Base-by-base conservation (phyloP, 2,329 filamentous ascomycete genomes). In the Xylaria sp. region DNA sequence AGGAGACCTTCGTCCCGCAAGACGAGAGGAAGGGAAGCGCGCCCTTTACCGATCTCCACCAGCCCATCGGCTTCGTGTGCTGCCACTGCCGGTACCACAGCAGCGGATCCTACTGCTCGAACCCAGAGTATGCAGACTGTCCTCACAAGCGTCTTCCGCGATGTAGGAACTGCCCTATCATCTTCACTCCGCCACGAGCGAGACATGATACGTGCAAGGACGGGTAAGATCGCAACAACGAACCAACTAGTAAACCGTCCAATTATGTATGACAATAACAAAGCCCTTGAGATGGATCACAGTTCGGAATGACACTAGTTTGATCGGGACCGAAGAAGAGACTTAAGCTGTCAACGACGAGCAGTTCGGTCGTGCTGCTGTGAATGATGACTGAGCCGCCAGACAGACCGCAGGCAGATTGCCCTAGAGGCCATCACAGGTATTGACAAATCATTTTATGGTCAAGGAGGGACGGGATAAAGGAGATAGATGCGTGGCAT, bases 11-110 rank as follows among this genome's bases (percentile, higher is more conserved):
- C 53, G 9, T 3, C n/a, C 11, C 17, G 3, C 33, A 42, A 5
- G 51, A 38, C 4, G 23, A 23, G 5, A 42, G 40, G 38, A 58
- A 38, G 10, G 28, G 56, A 28, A 54, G 51, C 38, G 2, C 23
- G 7, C 13, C 26, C 0, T 13, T n/a, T n/a, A 38, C 38, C 17
- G 58, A 69, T 4, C 31, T 48, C 6, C 75, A 76, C 63, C 75
- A 77, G 53, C 75, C 75, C 28, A 76, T 75, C 28, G 75, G 75
- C 53, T 76, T 77, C 65, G 71, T 73, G 10, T 77, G 75, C 58
- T 77, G 75, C 40, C 59, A 71, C 20, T 77, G 75, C 42, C 61
- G 54, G 11, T 76, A 74, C 48, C 66, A 61, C 13, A 76, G 75
- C 62, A 76, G 74, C 58, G 75, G 75, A 6, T 71, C 60, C 36